Conservation (phyloP, 192 early-diverging fungal species). For the Lunasporangiospora selenospora region DNA sequence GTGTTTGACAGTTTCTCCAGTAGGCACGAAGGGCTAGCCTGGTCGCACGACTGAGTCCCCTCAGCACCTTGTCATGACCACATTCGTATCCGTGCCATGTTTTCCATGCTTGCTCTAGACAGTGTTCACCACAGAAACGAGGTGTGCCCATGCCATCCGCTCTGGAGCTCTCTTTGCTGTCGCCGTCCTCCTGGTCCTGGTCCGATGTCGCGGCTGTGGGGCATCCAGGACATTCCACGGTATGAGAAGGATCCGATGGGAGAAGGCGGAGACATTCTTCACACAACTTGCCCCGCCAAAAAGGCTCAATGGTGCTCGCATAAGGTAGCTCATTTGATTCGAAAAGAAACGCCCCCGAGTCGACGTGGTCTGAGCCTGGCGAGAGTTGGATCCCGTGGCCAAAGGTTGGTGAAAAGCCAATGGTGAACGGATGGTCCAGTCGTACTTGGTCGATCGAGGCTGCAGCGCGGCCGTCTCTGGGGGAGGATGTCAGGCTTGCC, state of each 20-base stretch:
- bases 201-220: not conserved
- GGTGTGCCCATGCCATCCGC: too few species aligned
- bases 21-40: conserved; percentile 18
- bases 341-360: conserved; percentile 28
- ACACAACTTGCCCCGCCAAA: conserved; percentile 28
- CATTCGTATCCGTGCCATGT: conserved; percentile 41
- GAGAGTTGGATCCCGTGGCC: conserved; percentile 24
- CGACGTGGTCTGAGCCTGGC: not conserved
- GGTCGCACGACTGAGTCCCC: conserved; percentile 6
- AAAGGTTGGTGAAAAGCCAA: conserved; percentile 22
- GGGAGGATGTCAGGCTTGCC: too few species aligned
- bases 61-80: not conserved
- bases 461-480: not conserved
- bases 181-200: not conserved
- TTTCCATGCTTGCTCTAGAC: conserved; percentile 21
- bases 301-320: conserved; percentile 19
- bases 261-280: conserved; percentile 27
- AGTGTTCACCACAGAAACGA: conserved; percentile 21
- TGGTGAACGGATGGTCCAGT: conserved; percentile 18
- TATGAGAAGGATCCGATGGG: not conserved
- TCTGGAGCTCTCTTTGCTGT: too few species aligned
- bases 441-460: not conserved
- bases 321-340: conserved; percentile 31
- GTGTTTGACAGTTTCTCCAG: conserved; percentile 25
- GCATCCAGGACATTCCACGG: conserved; percentile 15